Evolutionary conservation across 2,329 filamentous ascomycete genomes (phyloP).

Genomic region (Blastomyces parvus): DNA sequence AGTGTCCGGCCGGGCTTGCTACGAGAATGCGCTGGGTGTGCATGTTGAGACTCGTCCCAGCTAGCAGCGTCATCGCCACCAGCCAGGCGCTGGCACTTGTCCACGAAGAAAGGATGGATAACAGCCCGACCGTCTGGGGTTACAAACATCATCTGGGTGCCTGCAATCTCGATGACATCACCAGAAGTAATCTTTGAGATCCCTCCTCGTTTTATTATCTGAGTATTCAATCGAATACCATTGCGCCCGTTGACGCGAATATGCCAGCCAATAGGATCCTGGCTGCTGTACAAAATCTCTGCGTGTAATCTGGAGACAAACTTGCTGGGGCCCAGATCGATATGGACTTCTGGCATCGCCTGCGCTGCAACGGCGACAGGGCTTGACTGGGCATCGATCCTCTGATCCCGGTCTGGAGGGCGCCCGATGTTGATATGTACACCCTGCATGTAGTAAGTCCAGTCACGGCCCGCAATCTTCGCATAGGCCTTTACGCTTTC

Average conservation of each 20-base stretch:
- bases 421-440: constrained; percentile 42
- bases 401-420: constrained; percentile 38
- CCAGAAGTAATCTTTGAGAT: constrained; percentile 66
- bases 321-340: constrained; percentile 80
- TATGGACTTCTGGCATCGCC: constrained; percentile 54
- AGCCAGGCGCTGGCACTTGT: constrained; percentile 49
- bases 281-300: constrained; percentile 61
- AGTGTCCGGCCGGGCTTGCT: constrained; percentile 16
- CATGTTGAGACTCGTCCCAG: constrained; percentile 32
- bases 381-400: constrained; percentile 37
- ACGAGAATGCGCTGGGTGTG: constrained; percentile 24
- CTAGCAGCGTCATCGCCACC: constrained; percentile 32
- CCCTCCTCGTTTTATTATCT: constrained; percentile 56
- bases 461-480: constrained; percentile 42
- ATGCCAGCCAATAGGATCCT: constrained; percentile 58
- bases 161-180: constrained; percentile 81
- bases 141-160: constrained; percentile 97
- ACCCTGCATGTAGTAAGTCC: constrained; percentile 45
- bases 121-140: constrained; percentile 66
- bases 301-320: constrained; percentile 70
- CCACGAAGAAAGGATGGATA: constrained; percentile 59
- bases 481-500: constrained; percentile 42
- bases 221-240: constrained; percentile 74
- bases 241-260: constrained; percentile 85
- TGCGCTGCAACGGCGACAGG: constrained; percentile 37